Evolutionary conservation across 768 basidiomycete species (phyloP).

Genomic region (Fomitopsis serialis): DNA sequence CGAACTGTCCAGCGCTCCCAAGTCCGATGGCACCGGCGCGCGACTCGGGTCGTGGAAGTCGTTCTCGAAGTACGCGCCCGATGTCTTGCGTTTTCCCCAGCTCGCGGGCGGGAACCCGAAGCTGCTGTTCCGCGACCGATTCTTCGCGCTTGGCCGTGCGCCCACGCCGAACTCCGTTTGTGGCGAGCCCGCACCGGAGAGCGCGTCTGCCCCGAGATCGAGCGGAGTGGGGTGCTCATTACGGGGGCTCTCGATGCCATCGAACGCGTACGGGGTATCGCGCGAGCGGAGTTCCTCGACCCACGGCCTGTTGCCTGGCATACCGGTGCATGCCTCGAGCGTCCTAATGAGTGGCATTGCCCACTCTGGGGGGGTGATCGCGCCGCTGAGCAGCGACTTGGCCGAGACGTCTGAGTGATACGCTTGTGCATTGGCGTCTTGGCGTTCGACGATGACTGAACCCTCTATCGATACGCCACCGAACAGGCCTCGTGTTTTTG

Average conservation of each 20-base stretch:
- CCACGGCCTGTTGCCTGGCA: slow-evolving; percentile 68
- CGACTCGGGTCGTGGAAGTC: slow-evolving; percentile 19
- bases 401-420: slow-evolving; percentile 71
- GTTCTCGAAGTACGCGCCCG: slow-evolving; percentile 50
- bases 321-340: slow-evolving; percentile 65
- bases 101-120: slow-evolving; percentile 55
- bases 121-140: slow-evolving; percentile 34
- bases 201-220: background rate
- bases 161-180: background rate
- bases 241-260: slow-evolving; percentile 41
- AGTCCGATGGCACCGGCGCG: slow-evolving; percentile 9
- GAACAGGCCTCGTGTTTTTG: slow-evolving; percentile 89
- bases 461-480: slow-evolving; percentile 89
- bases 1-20: background rate
- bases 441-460: slow-evolving; percentile 87
- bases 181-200: background rate
- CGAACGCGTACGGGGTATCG: slow-evolving; percentile 49
- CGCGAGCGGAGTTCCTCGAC: slow-evolving; percentile 43
- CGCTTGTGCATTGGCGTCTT: slow-evolving; percentile 86
- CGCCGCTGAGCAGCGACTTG: slow-evolving; percentile 77
- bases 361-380: slow-evolving; percentile 72
- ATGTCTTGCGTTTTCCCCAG: slow-evolving; percentile 48
- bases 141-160: slow-evolving; percentile 20
- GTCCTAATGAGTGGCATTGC: slow-evolving; percentile 69
- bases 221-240: slow-evolving; percentile 18